phyloP scores from a whole-genome alignment of 305 asterid genomes.

The Plantago coronopus region DNA sequence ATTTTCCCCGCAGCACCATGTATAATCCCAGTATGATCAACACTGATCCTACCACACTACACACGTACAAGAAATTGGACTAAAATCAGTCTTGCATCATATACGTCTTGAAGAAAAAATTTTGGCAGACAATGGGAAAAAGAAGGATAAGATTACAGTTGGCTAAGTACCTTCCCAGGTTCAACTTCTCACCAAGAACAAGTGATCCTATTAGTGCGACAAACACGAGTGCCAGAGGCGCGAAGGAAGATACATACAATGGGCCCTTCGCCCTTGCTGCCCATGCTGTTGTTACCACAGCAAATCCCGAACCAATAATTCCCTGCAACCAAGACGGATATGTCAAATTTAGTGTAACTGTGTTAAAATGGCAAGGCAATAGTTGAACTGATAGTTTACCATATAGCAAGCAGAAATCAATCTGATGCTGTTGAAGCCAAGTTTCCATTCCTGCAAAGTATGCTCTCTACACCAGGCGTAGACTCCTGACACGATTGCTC shows the following conservation, averaged over 20 bases:
- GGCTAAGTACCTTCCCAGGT: slow-evolving; percentile 23
- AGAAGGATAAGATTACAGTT: neutral
- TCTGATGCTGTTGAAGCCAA: slow-evolving; percentile 29
- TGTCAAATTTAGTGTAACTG: no score
- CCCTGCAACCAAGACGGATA: slow-evolving; percentile 27
- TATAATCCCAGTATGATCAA: slow-evolving; percentile 28
- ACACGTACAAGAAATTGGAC: neutral
- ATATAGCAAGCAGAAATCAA: slow-evolving; percentile 22
- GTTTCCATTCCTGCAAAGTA: slow-evolving; percentile 27
- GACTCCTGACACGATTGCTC: slow-evolving; percentile 26
- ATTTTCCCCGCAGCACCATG: slow-evolving; percentile 34
- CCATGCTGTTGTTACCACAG: slow-evolving; percentile 20
- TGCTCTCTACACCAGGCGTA: slow-evolving; percentile 21
- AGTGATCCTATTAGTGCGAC: slow-evolving; percentile 27
- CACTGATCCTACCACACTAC: slow-evolving; percentile 34
- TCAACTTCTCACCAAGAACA: slow-evolving; percentile 20
- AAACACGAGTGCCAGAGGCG: slow-evolving; percentile 26
- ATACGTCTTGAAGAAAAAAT: neutral
- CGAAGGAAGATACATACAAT: slow-evolving; percentile 27
- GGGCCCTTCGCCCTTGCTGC: slow-evolving; percentile 27
- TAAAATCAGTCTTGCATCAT: neutral
- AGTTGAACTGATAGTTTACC: slow-evolving; percentile 5
- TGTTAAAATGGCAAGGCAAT: no score
- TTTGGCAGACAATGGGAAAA: no score
- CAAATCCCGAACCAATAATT: slow-evolving; percentile 24